Conservation (phyloP, 192 early-diverging fungal genomes). For the Lunasporangiospora selenospora region DNA sequence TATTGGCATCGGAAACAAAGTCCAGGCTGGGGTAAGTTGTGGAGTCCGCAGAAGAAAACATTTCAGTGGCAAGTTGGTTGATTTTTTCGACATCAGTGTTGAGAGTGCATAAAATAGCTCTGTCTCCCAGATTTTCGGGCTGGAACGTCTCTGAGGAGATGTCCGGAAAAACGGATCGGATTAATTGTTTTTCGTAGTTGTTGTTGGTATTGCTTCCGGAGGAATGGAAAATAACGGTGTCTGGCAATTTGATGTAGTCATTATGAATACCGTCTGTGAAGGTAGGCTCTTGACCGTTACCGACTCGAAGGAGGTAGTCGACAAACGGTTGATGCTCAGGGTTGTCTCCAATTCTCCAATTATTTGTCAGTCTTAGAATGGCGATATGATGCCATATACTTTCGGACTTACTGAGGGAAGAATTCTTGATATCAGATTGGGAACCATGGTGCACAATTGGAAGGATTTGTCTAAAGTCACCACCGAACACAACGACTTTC, state of each 20-base stretch:
- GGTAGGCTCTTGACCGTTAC: conserved; percentile 14
- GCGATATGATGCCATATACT: conserved; percentile 24
- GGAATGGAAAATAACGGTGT: conserved; percentile 10
- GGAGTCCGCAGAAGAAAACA: background rate
- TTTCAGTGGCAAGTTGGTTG: background rate
- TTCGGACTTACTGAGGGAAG: too few relatives aligned
- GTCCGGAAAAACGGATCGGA: conserved; percentile 5
- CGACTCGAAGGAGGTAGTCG: conserved; percentile 7
- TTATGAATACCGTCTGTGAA: background rate
- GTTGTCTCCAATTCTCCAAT: conserved; percentile 21
- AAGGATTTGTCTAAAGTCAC: conserved; percentile 10
- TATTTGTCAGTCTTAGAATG: conserved; percentile 11
- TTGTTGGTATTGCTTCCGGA: background rate
- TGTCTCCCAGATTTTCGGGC: background rate
- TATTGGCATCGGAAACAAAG: conserved; percentile 1
- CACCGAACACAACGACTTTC: conserved; percentile 11
- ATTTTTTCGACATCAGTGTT: too few relatives aligned
- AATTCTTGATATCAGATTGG: background rate
- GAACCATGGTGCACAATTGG: conserved; percentile 14
- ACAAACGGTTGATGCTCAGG: conserved; percentile 6
- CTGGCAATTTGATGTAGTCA: conserved; percentile 12
- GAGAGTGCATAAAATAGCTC: background rate
- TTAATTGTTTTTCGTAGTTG: conserved; percentile 5
- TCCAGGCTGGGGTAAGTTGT: background rate
- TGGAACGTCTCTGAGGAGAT: background rate